Evolutionary conservation across 495 filamentous ascomycete species (phyloP).

Genomic region (Friedmanniomyces simplex): DNA sequence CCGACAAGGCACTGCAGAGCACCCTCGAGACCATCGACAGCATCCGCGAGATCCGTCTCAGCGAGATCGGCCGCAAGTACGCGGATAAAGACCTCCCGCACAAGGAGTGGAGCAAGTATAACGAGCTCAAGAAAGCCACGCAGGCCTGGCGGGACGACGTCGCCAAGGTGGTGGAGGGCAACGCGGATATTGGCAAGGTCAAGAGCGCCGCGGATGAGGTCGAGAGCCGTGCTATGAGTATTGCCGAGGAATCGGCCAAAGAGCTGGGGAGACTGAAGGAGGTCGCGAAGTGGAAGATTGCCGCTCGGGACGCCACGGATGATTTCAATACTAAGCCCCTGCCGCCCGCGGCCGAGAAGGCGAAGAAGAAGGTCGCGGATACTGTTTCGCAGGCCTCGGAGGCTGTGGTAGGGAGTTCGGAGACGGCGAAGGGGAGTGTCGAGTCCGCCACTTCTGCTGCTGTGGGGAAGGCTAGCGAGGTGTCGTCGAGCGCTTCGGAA

Average conservation of each 20-base stretch:
- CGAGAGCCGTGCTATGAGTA: conserved; percentile 64
- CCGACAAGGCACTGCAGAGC: conserved; percentile 64
- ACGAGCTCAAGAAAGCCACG: conserved; percentile 70
- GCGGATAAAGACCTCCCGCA: conserved; percentile 95
- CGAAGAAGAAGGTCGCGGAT: conserved; percentile 37
- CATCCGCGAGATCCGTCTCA: conserved; percentile 78
- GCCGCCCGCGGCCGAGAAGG: conserved; percentile 35
- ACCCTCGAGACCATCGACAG: conserved; percentile 74
- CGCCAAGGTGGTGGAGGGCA: conserved; percentile 55
- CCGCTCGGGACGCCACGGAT: conserved; percentile 60
- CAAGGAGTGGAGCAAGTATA: conserved; percentile 91
- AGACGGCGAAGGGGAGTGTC: conserved; percentile 22
- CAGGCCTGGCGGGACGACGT: conserved; percentile 80
- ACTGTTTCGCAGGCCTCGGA: conserved; percentile 34
- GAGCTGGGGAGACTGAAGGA: conserved; percentile 78
- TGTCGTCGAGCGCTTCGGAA: not conserved
- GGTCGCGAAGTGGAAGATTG: conserved; percentile 76
- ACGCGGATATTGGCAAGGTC: conserved; percentile 61
- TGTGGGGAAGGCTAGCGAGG: not conserved
- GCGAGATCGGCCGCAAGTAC: conserved; percentile 96
- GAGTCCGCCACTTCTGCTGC: conserved; percentile 16
- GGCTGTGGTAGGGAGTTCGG: conserved; percentile 25
- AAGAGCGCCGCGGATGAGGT: conserved; percentile 57
- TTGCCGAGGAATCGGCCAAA: conserved; percentile 69
- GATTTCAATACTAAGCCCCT: conserved; percentile 57